Conservation (phyloP, 345 rosid species). For the Passiflora organensis region DNA sequence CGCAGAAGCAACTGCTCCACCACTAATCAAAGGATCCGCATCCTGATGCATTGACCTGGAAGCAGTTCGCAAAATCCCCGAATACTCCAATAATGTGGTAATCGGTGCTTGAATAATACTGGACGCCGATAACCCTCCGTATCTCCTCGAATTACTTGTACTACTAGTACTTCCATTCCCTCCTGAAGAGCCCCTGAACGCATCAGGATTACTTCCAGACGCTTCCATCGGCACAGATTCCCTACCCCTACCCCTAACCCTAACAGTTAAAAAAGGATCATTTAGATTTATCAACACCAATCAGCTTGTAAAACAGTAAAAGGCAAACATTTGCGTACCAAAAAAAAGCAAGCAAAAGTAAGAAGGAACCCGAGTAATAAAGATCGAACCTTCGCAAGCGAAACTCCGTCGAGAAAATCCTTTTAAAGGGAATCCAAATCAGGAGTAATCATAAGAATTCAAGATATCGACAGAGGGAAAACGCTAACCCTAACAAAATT, state of each 20-base stretch:
- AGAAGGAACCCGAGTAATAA: not conserved
- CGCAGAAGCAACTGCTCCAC: slow-evolving; percentile 7
- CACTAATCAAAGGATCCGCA: slow-evolving; percentile 40
- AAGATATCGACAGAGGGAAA: not conserved
- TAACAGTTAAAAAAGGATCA: not conserved
- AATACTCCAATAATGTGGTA: slow-evolving; percentile 81
- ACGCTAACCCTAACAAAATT: slow-evolving; percentile 22
- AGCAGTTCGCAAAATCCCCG: slow-evolving; percentile 66
- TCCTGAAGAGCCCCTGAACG: slow-evolving; percentile 54
- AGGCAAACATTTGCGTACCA: too few relatives aligned
- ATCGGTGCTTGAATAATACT: slow-evolving; percentile 86
- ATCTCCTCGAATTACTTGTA: slow-evolving; percentile 46
- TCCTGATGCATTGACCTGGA: slow-evolving; percentile 47
- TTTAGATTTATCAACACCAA: not conserved
- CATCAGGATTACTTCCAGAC: slow-evolving; percentile 55
- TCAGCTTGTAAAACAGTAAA: too few relatives aligned
- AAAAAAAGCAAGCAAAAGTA: not conserved
- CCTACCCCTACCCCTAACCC: slow-evolving; percentile 50
- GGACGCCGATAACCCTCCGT: slow-evolving; percentile 64
- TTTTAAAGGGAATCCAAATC: not conserved
- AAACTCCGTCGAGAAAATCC: slow-evolving; percentile 48
- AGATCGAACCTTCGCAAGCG: slow-evolving; percentile 49
- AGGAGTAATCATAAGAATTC: not conserved
- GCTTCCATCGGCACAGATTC: slow-evolving; percentile 63
- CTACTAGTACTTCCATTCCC: slow-evolving; percentile 5